Base-by-base conservation (phyloP, 2,329 filamentous ascomycete genomes). In the Colletotrichum karsti region DNA sequence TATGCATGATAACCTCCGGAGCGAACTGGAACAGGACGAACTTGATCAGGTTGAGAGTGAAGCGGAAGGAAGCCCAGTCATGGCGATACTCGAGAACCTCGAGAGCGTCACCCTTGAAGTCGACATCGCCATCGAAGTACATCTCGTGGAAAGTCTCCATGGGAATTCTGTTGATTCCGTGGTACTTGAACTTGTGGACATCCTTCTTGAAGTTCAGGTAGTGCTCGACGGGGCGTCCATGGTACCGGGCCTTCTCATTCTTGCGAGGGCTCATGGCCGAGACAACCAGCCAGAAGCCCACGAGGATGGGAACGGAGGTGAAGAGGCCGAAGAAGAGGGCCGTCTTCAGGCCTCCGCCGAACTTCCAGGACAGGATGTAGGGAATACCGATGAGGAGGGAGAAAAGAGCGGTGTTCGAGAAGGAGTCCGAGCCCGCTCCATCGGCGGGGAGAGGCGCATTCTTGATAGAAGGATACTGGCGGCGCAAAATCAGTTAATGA, bases 141-240 rank as follows among this genome's bases (percentile, higher is more conserved):
- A 93, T 95, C 81, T 95, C 93, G 77, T 94, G 90, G 85, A 97
- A 97, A 8, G 92, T 94, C 82, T 95, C 91, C 84, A 94, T 90
- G 30, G 92, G 89, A 69, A 93, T 93, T 81, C 90, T 93, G 79
- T 86, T 90, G 78, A 85, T 86, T 79, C 91, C 91, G 72, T 85
- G 83, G 81, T 93, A 93, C 79, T 89, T 92, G 72, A 76, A 74
- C 77, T 81, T 72, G 71, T 84, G 82, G 46, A 72, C 77, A 5
- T 76, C 75, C 67, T 83, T 83, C 77, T 91, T 90, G 84, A 93
- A 93, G 63, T 85, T 90, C 70, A 94, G 87, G 82, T 97, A 97
- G 82, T 93, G 87, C 81, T 96, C 93, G 72, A 96, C 88, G 55
- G 92, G 92, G 68, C 89, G 91, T 73, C 93, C 93, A 35, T 93